Evolutionary conservation across 768 basidiomycete genomes (phyloP), one percentile per base, ranked within the genome.

Genomic region (Boletus speciosus): DNA sequence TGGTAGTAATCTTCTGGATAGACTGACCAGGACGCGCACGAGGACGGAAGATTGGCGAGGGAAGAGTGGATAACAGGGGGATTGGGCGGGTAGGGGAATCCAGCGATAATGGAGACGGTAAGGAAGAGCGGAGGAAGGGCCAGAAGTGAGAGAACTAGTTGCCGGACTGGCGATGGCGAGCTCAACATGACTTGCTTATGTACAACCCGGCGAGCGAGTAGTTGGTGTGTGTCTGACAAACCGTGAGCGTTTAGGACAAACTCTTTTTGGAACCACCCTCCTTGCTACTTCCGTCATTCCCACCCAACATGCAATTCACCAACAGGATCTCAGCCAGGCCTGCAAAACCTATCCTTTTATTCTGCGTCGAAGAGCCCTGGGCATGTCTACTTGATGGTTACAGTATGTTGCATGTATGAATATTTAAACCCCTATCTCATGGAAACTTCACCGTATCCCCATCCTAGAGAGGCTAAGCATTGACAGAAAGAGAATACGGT

Each of bases 1-100:
- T 75, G 66, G 63, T 83, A 89, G 61, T 79, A 84, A 58, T 87
- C 78, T 52, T 87, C 85, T 0, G 86, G 83, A 63, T 92, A 92
- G 48, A 92, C 80, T 9, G 76, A 67, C 81, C 87, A 84, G n/a
- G 82, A 81, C 21, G 78, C 77, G 31, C 75, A 76, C 29, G 78
- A 72, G 34, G 65, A 63, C 15, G 85, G 83, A 11, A 89, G 75
- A 31, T 78, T 79, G 3, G 84, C 78, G 7, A 90, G 75, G 6
- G 85, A 87, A 3, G 80, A 71, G 52, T 86, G 74, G 4, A 86
- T 68, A 39, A 67, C 60, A 4, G 81, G 70, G 0, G 79, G 72
- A 27, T 71, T 71, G 0, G 84, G 85, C 0, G 84, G 79, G 50
- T 74, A 72, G 2, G 88, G 88, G 62, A 90, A 90, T 1, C 80